Evolutionary conservation across 2,329 filamentous ascomycete genomes (phyloP).

Genomic region (Magnaporthiopsis poae): DNA sequence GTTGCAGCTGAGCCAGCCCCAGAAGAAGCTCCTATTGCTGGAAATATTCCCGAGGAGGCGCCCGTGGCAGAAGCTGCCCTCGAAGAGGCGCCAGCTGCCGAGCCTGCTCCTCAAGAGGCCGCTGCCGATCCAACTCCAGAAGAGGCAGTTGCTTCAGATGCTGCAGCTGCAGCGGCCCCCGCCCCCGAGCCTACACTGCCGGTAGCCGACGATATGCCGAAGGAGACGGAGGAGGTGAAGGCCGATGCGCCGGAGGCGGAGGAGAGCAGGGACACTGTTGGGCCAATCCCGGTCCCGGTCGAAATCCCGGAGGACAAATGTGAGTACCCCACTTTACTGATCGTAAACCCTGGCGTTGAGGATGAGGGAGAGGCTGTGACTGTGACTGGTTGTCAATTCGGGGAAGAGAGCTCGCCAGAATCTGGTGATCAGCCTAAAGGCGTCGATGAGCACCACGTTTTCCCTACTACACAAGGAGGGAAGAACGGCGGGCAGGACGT

Average conservation of each 20-base stretch:
- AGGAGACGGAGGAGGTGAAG: not conserved
- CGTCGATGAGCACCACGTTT: not conserved
- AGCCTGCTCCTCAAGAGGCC: not conserved
- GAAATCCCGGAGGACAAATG: not conserved
- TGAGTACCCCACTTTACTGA: not conserved
- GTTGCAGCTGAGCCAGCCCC: not conserved
- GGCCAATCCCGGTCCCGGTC: not conserved
- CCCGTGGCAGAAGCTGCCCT: not conserved
- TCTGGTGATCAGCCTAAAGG: not conserved
- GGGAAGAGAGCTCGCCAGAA: not conserved
- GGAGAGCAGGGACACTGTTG: not conserved
- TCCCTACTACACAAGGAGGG: not conserved
- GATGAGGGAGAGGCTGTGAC: not conserved
- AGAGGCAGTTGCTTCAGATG: not conserved
- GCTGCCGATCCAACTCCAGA: not conserved
- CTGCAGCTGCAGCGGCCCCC: not conserved
- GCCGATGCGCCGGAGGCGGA: not conserved
- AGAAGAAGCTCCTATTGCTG: not conserved
- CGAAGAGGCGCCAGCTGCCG: not conserved
- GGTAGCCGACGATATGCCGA: not conserved
- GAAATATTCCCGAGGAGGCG: not conserved
- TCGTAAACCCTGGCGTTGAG: not conserved
- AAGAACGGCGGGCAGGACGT: too few relatives aligned
- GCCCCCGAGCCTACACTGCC: not conserved
- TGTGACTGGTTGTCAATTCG: not conserved